Evolutionary conservation across 306 rosid species (phyloP).

Genomic region (Urtica urens): DNA sequence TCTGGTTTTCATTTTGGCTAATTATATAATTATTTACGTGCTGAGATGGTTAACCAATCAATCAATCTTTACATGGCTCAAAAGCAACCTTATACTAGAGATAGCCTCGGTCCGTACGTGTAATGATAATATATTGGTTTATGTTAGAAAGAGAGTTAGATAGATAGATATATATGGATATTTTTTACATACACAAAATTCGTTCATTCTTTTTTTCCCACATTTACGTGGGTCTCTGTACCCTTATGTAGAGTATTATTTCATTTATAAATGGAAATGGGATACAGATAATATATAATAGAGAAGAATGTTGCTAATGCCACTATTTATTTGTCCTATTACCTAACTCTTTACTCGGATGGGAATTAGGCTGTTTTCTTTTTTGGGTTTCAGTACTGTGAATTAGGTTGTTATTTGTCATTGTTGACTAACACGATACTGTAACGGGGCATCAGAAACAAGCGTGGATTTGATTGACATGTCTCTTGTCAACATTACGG

Average conservation of each 20-base stretch:
- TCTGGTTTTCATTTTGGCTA: slow-evolving; percentile 73
- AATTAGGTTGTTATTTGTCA: background rate
- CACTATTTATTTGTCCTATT: background rate
- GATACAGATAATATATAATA: slow-evolving; percentile 24
- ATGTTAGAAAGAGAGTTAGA: background rate
- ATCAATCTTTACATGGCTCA: slow-evolving; percentile 18
- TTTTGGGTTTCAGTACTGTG: background rate
- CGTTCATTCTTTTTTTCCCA: slow-evolving; percentile 42
- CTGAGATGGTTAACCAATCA: no score
- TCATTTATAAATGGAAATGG: slow-evolving; percentile 19
- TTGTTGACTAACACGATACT: background rate
- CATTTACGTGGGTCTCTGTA: slow-evolving; percentile 29
- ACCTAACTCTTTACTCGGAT: no score
- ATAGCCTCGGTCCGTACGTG: slow-evolving; percentile 13
- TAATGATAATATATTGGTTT: no score
- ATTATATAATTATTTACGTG: slow-evolving; percentile 6
- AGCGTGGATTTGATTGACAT: no score
- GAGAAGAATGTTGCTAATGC: background rate
- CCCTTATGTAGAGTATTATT: slow-evolving; percentile 28
- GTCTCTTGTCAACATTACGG: no score
- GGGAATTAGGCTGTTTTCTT: background rate
- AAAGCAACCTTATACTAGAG: slow-evolving; percentile 17
- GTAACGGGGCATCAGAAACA: no score
- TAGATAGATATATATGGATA: background rate
- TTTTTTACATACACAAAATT: slow-evolving; percentile 21